A percentile compares a stretch with the other conserved stretches of the same genome.
Conservation (phyloP, 768 basidiomycete species). For the Suillus decipiens region DNA sequence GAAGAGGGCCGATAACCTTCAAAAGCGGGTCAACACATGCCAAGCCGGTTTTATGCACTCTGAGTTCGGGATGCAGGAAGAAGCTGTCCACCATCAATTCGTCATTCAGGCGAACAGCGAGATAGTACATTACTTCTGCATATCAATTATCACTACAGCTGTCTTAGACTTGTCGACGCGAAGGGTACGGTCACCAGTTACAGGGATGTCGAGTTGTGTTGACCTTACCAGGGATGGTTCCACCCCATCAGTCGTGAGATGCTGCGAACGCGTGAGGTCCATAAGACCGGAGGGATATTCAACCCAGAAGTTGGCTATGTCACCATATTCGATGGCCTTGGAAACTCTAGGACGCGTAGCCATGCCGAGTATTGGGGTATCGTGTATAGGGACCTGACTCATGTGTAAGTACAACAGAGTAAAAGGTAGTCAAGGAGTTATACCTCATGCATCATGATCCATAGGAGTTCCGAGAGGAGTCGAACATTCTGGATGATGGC, state of each 20-base stretch:
- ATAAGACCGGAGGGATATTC: slow-evolving; percentile 68
- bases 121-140: slow-evolving; percentile 62
- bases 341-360: slow-evolving; percentile 46
- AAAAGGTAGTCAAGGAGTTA: neutral
- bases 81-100: slow-evolving; percentile 41
- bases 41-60: slow-evolving; percentile 55
- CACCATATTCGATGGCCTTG: slow-evolving; percentile 54
- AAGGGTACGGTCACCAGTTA: slow-evolving; percentile 51
- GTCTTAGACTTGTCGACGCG: slow-evolving; percentile 50
- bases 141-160: slow-evolving; percentile 67
- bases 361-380: slow-evolving; percentile 48
- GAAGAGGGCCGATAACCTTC: slow-evolving; percentile 47
- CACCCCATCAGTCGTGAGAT: slow-evolving; percentile 31
- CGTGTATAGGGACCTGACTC: slow-evolving; percentile 30
- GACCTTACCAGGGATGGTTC: slow-evolving; percentile 35
- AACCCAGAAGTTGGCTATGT: slow-evolving; percentile 59
- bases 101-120: neutral
- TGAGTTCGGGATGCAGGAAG: slow-evolving; percentile 64
- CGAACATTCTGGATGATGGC: slow-evolving; percentile 3
- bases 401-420: slow-evolving; percentile 15
- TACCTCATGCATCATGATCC: slow-evolving; percentile 17
- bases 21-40: slow-evolving; percentile 57
- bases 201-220: slow-evolving; percentile 54
- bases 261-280: slow-evolving; percentile 55
- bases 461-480: neutral